Conservation (phyloP, 345 rosid species). For the Zanthoxylum bungeanum region DNA sequence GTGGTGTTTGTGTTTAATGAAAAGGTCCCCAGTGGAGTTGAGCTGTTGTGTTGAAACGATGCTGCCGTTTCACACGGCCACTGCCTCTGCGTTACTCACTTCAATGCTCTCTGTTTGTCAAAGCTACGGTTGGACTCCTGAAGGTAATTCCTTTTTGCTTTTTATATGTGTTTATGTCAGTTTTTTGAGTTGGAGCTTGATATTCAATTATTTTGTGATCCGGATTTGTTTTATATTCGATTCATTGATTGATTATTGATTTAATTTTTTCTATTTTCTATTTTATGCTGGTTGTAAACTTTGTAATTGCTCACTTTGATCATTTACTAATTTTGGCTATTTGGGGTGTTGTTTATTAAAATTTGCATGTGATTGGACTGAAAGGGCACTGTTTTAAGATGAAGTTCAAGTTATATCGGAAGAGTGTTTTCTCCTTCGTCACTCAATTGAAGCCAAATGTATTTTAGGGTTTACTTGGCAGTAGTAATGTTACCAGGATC, state of each 20-base stretch:
- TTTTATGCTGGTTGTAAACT: too few species aligned
- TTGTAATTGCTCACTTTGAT: too few species aligned
- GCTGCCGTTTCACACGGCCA: conserved; percentile 84
- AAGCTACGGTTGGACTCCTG: conserved; percentile 52
- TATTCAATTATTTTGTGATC: background rate
- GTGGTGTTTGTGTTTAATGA: background rate
- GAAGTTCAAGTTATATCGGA: background rate
- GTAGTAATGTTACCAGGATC: background rate
- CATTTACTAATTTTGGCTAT: too few species aligned
- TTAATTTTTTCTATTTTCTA: too few species aligned
- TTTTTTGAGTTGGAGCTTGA: too few species aligned
- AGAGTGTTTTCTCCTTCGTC: background rate
- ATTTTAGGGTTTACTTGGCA: background rate
- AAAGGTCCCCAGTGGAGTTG: conserved; percentile 77
- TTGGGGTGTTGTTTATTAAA: background rate
- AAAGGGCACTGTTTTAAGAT: too few species aligned
- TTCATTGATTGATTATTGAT: too few species aligned
- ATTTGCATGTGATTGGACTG: too few species aligned
- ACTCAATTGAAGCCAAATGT: background rate
- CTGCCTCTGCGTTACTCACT: conserved; percentile 81
- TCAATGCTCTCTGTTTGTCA: conserved; percentile 70
- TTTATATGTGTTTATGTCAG: too few species aligned
- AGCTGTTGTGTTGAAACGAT: conserved; percentile 75
- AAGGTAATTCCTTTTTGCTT: conserved; percentile 38
- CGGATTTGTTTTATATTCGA: background rate